Evolutionary conservation across 2,329 filamentous ascomycete genomes (phyloP).

Genomic region (Fusarium pseudograminearum): DNA sequence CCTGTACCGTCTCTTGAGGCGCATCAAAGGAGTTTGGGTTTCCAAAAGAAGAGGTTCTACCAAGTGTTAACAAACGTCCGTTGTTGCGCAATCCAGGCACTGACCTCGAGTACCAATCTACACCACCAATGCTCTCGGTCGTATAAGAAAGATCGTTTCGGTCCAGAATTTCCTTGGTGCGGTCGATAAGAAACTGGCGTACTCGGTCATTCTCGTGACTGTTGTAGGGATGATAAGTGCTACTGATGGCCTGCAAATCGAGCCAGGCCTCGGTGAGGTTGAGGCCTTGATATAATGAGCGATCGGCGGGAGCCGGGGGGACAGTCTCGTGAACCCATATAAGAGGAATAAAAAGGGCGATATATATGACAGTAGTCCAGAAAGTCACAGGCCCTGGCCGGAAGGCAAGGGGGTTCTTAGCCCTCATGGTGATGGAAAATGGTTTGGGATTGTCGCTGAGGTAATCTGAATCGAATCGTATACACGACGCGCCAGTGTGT

Average conservation of each 20-base stretch:
- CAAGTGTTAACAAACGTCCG: slow-evolving; percentile 3
- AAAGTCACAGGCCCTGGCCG: slow-evolving; percentile 84
- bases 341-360: slow-evolving; percentile 79
- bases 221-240: slow-evolving; percentile 88
- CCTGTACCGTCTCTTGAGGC: background rate
- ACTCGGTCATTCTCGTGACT: slow-evolving; percentile 85
- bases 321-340: slow-evolving; percentile 82
- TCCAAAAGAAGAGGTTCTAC: slow-evolving; percentile 14
- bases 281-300: slow-evolving; percentile 67
- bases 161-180: slow-evolving; percentile 77
- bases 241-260: slow-evolving; percentile 81
- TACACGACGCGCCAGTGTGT: slow-evolving; percentile 20
- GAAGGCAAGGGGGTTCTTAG: slow-evolving; percentile 76
- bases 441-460: slow-evolving; percentile 17
- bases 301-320: slow-evolving; percentile 70
- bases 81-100: background rate
- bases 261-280: slow-evolving; percentile 89
- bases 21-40: background rate
- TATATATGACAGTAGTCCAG: slow-evolving; percentile 80
- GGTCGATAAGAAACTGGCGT: slow-evolving; percentile 77
- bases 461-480: slow-evolving; percentile 9
- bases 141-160: slow-evolving; percentile 66
- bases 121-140: slow-evolving; percentile 54
- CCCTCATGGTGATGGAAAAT: slow-evolving; percentile 38
- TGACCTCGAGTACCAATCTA: slow-evolving; percentile 47